A percentile compares a stretch with the other conserved stretches of the same genome.
Conservation (phyloP, 176 grass and related monocot species). For the Oryza longistaminata region DNA sequence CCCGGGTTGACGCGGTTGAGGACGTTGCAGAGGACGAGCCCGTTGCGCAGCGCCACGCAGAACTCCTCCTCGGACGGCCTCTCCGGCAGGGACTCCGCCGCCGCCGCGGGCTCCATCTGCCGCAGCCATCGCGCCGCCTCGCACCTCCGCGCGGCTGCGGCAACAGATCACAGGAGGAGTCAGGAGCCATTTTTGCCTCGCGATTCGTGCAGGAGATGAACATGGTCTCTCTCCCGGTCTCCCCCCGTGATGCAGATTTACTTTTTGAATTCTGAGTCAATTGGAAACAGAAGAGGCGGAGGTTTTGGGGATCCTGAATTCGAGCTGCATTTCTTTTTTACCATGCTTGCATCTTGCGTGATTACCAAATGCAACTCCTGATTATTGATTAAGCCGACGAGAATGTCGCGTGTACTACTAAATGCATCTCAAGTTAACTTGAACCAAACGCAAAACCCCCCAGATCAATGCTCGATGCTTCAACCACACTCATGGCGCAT, state of each 20-base stretch:
- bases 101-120: slow-evolving; percentile 53
- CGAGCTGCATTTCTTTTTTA: background rate
- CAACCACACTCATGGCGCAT: background rate
- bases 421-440: slow-evolving; percentile 3
- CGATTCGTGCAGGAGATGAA: background rate
- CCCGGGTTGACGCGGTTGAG: slow-evolving; percentile 83
- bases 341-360: background rate
- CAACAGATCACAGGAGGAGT: slow-evolving; percentile 14
- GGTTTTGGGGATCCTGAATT: background rate
- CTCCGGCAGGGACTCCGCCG: slow-evolving; percentile 50
- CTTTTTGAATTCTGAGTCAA: background rate
- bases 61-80: slow-evolving; percentile 69
- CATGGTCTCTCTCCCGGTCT: background rate
- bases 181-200: background rate
- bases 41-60: slow-evolving; percentile 64
- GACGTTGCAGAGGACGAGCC: slow-evolving; percentile 77
- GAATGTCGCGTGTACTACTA: background rate
- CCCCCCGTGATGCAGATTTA: background rate
- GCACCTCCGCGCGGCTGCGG: slow-evolving; percentile 61
- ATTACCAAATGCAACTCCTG: background rate
- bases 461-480: slow-evolving; percentile 1
- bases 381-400: background rate
- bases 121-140: slow-evolving; percentile 76
- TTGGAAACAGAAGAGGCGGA: background rate
- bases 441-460: background rate